Evolutionary conservation across 2,329 filamentous ascomycete species (phyloP).

Genomic region (Fusarium sp.): DNA sequence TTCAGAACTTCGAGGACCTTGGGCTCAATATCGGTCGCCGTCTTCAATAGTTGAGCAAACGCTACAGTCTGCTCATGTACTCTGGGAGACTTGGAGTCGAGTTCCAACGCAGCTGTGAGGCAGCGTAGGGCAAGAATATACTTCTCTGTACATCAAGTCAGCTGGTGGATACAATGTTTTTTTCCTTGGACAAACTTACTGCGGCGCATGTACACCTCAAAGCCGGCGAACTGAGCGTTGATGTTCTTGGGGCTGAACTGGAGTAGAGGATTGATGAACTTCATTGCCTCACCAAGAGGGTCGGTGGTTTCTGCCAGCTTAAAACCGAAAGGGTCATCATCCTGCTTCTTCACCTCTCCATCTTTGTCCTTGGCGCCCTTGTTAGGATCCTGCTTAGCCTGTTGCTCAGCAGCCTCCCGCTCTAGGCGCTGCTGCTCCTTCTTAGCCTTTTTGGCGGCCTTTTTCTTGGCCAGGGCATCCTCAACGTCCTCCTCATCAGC

Average conservation of each 20-base stretch:
- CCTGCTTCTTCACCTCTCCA: slow-evolving; percentile 82
- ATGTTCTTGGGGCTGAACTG: slow-evolving; percentile 84
- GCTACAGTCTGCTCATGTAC: slow-evolving; percentile 79
- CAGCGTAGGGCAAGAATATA: slow-evolving; percentile 88
- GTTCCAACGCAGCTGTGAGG: slow-evolving; percentile 74
- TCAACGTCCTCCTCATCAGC: slow-evolving; percentile 60
- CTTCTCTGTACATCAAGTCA: slow-evolving; percentile 68
- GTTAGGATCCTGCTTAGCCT: slow-evolving; percentile 83
- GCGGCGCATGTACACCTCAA: slow-evolving; percentile 86
- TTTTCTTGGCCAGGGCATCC: slow-evolving; percentile 77
- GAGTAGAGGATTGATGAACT: slow-evolving; percentile 82
- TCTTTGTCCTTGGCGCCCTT: slow-evolving; percentile 68
- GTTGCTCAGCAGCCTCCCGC: slow-evolving; percentile 80
- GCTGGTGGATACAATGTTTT: neutral
- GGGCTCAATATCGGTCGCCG: slow-evolving; percentile 65
- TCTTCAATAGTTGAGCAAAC: slow-evolving; percentile 71
- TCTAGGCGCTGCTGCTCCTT: slow-evolving; percentile 73
- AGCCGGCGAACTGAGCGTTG: slow-evolving; percentile 83
- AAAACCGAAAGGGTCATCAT: slow-evolving; percentile 85
- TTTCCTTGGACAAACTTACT: slow-evolving; percentile 64
- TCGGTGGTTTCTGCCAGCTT: slow-evolving; percentile 83
- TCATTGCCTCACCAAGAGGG: slow-evolving; percentile 85
- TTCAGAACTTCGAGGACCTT: slow-evolving; percentile 76
- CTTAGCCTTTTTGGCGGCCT: slow-evolving; percentile 88
- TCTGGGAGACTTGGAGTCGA: slow-evolving; percentile 74